These are phyloP conservation scores for Fusarium sp. DNA, from an alignment of 2,329 filamentous ascomycete species.

Conservation along the genomic window DNA sequence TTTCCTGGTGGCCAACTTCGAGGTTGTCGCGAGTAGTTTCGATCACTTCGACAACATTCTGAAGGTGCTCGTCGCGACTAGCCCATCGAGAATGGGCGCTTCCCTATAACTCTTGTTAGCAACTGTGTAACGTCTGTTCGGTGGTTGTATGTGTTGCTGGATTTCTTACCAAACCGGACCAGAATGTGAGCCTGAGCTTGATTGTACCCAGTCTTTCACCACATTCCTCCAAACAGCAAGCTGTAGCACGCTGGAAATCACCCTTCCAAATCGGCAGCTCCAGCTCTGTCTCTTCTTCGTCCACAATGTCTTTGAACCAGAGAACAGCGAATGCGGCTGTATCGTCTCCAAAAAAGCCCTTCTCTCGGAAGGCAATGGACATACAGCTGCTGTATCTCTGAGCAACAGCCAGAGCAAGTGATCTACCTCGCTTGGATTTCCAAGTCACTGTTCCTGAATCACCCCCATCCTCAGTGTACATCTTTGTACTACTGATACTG, in stretches of 20 bases:
- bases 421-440: conserved; percentile 59
- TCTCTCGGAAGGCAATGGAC: conserved; percentile 65
- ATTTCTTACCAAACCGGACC: conserved; percentile 50
- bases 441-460: conserved; percentile 56
- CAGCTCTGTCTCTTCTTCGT: conserved; percentile 72
- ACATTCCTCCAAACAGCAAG: conserved; percentile 54
- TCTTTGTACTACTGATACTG: conserved; percentile 66
- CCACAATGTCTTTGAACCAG: conserved; percentile 76
- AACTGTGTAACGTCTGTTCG: neutral
- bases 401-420: conserved; percentile 64
- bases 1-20: conserved; percentile 47
- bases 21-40: conserved; percentile 53
- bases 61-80: conserved; percentile 48
- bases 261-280: conserved; percentile 75
- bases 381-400: conserved; percentile 66
- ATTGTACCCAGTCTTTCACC: conserved; percentile 61
- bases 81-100: conserved; percentile 52
- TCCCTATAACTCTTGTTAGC: conserved; percentile 42
- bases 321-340: conserved; percentile 71
- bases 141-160: neutral
- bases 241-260: conserved; percentile 60
- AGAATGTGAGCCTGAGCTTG: conserved; percentile 53
- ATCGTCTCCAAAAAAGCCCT: conserved; percentile 59
- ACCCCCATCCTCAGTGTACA: conserved; percentile 59
- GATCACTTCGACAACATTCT: conserved; percentile 60